Conservation (phyloP, 257 asterid genomes). For the Oldenlandia corymbosa region DNA sequence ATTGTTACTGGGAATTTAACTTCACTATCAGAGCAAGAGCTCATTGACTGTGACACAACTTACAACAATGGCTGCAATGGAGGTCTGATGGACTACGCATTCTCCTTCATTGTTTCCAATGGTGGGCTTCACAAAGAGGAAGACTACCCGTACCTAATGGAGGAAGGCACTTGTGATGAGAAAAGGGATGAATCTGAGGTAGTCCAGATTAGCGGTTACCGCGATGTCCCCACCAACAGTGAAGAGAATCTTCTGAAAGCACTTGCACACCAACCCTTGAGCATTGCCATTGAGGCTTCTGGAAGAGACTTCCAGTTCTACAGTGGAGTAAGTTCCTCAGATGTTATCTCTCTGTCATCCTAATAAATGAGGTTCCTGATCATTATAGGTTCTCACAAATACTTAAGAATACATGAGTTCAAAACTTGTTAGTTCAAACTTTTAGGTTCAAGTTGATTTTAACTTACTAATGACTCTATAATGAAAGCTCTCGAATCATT, state of each 20-base stretch:
- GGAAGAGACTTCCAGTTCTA: constrained; percentile 68
- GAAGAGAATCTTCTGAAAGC: constrained; percentile 63
- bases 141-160: constrained; percentile 71
- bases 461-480: too few relatives aligned
- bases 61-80: constrained; percentile 71
- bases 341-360: too few relatives aligned
- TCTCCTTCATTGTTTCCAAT: constrained; percentile 42
- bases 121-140: constrained; percentile 69
- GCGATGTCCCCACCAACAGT: constrained; percentile 58
- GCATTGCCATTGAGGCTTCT: constrained; percentile 80
- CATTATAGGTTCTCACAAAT: too few relatives aligned
- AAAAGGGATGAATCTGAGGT: constrained; percentile 29
- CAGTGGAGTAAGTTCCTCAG: constrained; percentile 46
- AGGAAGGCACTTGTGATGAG: constrained; percentile 67
- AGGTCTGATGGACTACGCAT: constrained; percentile 70
- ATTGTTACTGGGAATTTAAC: constrained; percentile 60
- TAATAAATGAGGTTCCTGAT: too few relatives aligned
- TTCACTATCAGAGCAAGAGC: constrained; percentile 63
- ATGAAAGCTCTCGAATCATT: too few relatives aligned
- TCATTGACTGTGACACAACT: constrained; percentile 60
- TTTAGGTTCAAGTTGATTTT: too few relatives aligned
- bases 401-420: too few relatives aligned
- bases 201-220: constrained; percentile 16
- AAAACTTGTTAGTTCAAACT: too few relatives aligned
- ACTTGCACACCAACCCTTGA: constrained; percentile 63